These are phyloP conservation scores for Copromyces sp. DNA, from an alignment of 495 filamentous ascomycete genomes.

Conservation along the genomic window DNA sequence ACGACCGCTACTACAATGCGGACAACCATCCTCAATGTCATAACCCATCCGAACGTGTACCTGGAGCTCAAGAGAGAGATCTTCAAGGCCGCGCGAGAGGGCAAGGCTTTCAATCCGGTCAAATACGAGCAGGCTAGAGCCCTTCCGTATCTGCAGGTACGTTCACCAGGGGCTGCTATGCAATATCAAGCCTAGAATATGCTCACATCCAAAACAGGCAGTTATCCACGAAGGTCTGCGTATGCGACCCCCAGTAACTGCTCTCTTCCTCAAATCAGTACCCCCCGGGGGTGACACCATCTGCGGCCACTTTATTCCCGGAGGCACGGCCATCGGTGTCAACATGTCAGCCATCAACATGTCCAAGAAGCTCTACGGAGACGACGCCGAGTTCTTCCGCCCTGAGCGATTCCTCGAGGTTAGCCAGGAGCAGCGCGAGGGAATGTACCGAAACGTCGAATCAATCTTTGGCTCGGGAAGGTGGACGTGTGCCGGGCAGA, in stretches of 20 bases:
- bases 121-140: slow-evolving; percentile 28
- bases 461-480: slow-evolving; percentile 26
- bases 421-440: slow-evolving; percentile 17
- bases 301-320: slow-evolving; percentile 35
- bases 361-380: slow-evolving; percentile 22
- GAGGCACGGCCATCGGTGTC: slow-evolving; percentile 37
- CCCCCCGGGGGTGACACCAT: slow-evolving; percentile 39
- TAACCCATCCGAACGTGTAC: slow-evolving; percentile 35
- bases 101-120: slow-evolving; percentile 19
- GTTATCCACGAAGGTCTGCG: slow-evolving; percentile 39
- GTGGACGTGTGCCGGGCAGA: slow-evolving; percentile 28
- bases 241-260: slow-evolving; percentile 24
- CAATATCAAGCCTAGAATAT: not conserved
- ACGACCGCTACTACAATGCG: slow-evolving; percentile 52
- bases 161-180: not conserved
- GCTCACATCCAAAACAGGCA: slow-evolving; percentile 9
- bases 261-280: slow-evolving; percentile 23
- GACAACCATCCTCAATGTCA: slow-evolving; percentile 42
- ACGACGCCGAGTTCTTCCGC: slow-evolving; percentile 33
- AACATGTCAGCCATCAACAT: slow-evolving; percentile 21
- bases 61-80: slow-evolving; percentile 46
- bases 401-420: slow-evolving; percentile 45
- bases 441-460: slow-evolving; percentile 25
- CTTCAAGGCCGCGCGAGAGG: slow-evolving; percentile 23
- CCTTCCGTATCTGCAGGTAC: slow-evolving; percentile 31